These are phyloP conservation scores for Annona squamosa DNA, from an alignment of 164 flowering plant species.

Conservation along the genomic window DNA sequence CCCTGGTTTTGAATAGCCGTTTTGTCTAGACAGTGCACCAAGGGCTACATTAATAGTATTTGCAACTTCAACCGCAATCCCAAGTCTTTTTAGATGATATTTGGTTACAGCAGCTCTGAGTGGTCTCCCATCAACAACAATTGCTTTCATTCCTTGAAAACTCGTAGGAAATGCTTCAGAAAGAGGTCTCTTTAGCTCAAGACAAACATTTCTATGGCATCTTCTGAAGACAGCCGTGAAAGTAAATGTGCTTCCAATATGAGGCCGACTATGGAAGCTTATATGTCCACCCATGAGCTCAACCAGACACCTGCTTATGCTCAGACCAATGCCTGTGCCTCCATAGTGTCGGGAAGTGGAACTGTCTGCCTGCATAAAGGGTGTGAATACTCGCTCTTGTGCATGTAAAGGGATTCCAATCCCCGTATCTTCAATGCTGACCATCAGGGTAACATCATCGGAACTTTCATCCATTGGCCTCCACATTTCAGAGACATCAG, in stretches of 20 bases:
- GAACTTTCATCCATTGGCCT: conserved; percentile 20
- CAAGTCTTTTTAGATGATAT: conserved; percentile 81
- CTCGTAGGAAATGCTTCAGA: conserved; percentile 43
- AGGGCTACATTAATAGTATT: conserved; percentile 35
- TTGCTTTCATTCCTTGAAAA: conserved; percentile 67
- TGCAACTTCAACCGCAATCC: conserved; percentile 51
- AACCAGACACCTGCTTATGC: conserved; percentile 86
- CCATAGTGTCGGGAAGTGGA: conserved; percentile 87
- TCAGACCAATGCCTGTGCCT: conserved; percentile 91
- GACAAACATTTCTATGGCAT: conserved; percentile 30
- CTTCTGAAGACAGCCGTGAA: conserved; percentile 57
- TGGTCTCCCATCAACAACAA: conserved; percentile 68
- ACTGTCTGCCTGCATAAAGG: conserved; percentile 96
- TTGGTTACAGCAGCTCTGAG: conserved; percentile 83
- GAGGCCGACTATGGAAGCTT: conserved; percentile 66
- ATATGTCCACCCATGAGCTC: conserved; percentile 90
- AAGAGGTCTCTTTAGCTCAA: conserved; percentile 32
- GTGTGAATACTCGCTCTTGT: conserved; percentile 74
- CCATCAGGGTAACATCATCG: conserved; percentile 48
- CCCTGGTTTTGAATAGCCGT: conserved; percentile 39
- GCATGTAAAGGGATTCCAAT: conserved; percentile 72
- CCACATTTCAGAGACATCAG: conserved; percentile 25
- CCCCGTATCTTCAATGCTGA: conserved; percentile 89
- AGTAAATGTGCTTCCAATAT: conserved; percentile 83
- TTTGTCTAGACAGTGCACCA: conserved; percentile 27